These are phyloP conservation scores for Tanacetum coccineum DNA, from an alignment of 129 eudicot genomes.

Conservation along the genomic window DNA sequence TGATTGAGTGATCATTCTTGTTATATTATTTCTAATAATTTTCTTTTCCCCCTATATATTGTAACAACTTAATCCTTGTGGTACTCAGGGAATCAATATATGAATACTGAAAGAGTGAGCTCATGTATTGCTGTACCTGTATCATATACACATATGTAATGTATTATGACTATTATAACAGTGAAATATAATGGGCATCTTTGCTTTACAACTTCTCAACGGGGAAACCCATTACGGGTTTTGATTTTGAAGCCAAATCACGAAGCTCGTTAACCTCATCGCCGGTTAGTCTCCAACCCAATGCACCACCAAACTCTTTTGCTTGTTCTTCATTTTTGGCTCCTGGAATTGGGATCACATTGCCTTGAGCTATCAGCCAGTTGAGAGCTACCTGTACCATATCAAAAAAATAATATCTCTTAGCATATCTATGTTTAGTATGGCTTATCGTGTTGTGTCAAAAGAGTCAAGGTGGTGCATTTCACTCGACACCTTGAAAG, in stretches of 20 bases:
- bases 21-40: not conserved
- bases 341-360: conserved; percentile 93
- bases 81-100: not conserved
- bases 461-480: not conserved
- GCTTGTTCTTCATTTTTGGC: conserved; percentile 94
- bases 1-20: conserved; percentile 29
- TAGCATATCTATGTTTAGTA: not conserved
- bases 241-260: conserved; percentile 66
- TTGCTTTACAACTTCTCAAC: conserved; percentile 60
- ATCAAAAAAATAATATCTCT: not conserved
- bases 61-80: no score
- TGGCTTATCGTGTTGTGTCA: not conserved
- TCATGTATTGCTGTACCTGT: conserved; percentile 1
- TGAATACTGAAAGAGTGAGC: not conserved
- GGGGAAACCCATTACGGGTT: conserved; percentile 75
- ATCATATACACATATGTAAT: conserved; percentile 17
- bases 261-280: conserved; percentile 83
- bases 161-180: not conserved
- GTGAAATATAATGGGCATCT: not conserved
- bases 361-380: conserved; percentile 92
- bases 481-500: conserved; percentile 2
- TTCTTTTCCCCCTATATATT: not conserved
- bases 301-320: conserved; percentile 77
- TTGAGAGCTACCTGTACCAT: conserved; percentile 81
- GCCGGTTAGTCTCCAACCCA: conserved; percentile 70